Evolutionary conservation across 257 asterid genomes (phyloP).

Genomic region (Solanum etuberosum): DNA sequence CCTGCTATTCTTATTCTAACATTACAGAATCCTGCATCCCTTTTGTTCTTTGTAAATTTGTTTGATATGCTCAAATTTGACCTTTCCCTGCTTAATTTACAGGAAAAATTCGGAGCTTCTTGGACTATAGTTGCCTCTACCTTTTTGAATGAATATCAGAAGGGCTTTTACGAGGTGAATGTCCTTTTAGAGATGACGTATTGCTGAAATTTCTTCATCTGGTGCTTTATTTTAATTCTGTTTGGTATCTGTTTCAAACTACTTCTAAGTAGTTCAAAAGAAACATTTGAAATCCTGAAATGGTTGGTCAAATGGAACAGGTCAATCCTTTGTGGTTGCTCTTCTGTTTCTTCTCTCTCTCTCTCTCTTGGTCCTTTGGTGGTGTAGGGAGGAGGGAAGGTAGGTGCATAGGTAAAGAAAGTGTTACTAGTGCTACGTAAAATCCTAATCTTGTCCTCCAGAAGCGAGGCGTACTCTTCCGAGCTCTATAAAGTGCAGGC

Average conservation of each 20-base stretch:
- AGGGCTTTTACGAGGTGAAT: conserved; percentile 69
- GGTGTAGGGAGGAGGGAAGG: neutral
- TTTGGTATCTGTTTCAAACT: neutral
- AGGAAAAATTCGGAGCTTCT: conserved; percentile 83
- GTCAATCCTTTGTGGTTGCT: neutral
- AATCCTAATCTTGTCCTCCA: neutral
- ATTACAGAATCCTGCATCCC: neutral
- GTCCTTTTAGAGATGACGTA: neutral
- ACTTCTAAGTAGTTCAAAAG: neutral
- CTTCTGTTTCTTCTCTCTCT: neutral
- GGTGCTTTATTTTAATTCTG: neutral
- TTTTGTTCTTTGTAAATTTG: neutral
- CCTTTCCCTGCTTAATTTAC: conserved; percentile 10
- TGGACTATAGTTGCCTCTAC: conserved; percentile 74
- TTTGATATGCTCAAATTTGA: neutral
- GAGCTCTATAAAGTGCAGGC: neutral
- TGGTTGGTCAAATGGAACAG: neutral
- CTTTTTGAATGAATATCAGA: conserved; percentile 61
- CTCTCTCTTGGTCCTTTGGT: neutral
- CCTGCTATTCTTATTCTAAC: neutral
- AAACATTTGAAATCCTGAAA: neutral
- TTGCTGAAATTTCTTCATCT: neutral
- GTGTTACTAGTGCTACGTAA: neutral
- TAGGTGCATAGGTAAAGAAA: neutral
- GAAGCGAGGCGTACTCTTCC: neutral